These are phyloP conservation scores for Monosporascus sp. DNA, from an alignment of 2,329 filamentous ascomycete species.

Conservation along the genomic window DNA sequence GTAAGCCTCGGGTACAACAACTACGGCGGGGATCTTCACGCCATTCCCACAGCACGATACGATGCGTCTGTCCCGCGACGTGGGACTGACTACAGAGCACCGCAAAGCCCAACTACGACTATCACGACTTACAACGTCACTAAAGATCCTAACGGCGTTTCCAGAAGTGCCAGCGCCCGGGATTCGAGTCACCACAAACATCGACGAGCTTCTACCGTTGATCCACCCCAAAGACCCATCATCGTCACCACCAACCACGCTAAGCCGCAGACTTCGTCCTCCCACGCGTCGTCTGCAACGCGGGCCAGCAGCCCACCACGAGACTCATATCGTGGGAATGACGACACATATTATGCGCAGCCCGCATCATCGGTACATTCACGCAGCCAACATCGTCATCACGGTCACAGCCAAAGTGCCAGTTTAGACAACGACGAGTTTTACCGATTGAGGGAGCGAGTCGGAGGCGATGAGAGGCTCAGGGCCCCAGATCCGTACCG, in stretches of 20 bases:
- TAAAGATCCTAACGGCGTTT: conserved; percentile 39
- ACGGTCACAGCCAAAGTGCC: conserved; percentile 37
- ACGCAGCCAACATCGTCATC: conserved; percentile 37
- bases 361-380: conserved; percentile 54
- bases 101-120: conserved; percentile 34
- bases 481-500: conserved; percentile 41
- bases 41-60: conserved; percentile 39
- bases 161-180: conserved; percentile 42
- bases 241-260: conserved; percentile 51
- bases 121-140: conserved; percentile 53
- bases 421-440: conserved; percentile 48
- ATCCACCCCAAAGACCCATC: conserved; percentile 48
- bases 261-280: conserved; percentile 33
- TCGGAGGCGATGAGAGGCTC: conserved; percentile 36
- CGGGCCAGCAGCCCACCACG: conserved; percentile 42
- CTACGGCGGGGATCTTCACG: conserved; percentile 50
- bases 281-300: conserved; percentile 32
- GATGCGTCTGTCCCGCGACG: conserved; percentile 28
- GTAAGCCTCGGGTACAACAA: conserved; percentile 44
- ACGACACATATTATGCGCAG: conserved; percentile 50
- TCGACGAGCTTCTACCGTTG: conserved; percentile 45
- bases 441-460: conserved; percentile 43
- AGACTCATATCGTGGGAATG: conserved; percentile 48
- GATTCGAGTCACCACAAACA: conserved; percentile 39
- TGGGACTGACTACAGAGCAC: conserved; percentile 27